Conservation (phyloP, 1,284 basidiomycete species). For the Sanghuangporus sanghuang region DNA sequence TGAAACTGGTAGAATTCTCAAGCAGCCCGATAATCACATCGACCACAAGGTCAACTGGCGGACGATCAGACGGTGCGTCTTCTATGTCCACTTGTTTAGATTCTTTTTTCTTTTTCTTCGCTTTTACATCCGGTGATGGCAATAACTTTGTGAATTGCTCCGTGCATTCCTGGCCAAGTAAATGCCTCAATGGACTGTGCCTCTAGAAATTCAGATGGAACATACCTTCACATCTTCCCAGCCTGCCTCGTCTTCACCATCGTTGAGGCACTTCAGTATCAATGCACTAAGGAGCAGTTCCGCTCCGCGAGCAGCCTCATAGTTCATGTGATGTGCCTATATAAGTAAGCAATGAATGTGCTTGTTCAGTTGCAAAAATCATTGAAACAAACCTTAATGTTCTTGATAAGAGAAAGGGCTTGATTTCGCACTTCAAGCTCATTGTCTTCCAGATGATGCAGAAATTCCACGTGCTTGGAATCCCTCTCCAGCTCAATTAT, state of each 20-base stretch:
- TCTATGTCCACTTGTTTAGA: constrained; percentile 24
- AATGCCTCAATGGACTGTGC: not conserved
- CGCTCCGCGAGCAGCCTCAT: constrained; percentile 6
- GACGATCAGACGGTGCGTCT: constrained; percentile 33
- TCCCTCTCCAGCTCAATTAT: constrained; percentile 64
- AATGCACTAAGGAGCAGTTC: constrained; percentile 11
- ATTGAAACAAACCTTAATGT: constrained; percentile 3
- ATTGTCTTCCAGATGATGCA: constrained; percentile 56
- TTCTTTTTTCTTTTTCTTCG: constrained; percentile 35
- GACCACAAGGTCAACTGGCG: constrained; percentile 80
- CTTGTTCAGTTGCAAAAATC: not conserved
- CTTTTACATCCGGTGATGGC: constrained; percentile 22
- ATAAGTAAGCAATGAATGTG: not conserved
- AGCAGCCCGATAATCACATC: constrained; percentile 87
- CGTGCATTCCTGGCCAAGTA: constrained; percentile 42
- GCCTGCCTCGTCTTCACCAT: constrained; percentile 5
- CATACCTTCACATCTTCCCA: constrained; percentile 31
- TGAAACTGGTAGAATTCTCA: constrained; percentile 80
- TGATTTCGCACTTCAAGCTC: constrained; percentile 42
- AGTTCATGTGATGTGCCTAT: constrained; percentile 1
- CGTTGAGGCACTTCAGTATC: constrained; percentile 5
- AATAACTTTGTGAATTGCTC: constrained; percentile 51
- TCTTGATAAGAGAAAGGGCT: constrained; percentile 30
- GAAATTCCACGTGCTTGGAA: constrained; percentile 58
- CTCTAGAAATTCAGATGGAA: not conserved